Conservation (phyloP, 2,329 filamentous ascomycete genomes). For the Camillea tinctor region DNA sequence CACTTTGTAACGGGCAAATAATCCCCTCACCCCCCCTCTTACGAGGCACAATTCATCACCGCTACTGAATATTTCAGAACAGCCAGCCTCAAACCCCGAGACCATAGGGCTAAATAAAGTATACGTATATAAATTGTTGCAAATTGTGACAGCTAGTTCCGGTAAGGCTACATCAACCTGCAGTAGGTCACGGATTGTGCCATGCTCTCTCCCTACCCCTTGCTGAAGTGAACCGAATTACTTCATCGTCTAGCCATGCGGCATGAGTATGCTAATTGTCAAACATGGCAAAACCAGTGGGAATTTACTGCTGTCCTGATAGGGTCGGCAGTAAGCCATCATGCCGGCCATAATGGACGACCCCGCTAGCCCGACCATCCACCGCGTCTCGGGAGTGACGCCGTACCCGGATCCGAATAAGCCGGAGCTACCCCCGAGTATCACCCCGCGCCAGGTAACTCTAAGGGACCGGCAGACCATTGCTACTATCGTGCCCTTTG, state of each 20-base stretch:
- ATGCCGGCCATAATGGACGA: conserved; percentile 83
- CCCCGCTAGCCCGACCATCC: conserved; percentile 67
- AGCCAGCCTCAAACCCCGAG: background rate
- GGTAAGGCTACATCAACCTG: background rate
- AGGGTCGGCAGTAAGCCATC: conserved; percentile 23
- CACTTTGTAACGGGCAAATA: conserved; percentile 22
- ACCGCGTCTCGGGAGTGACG: conserved; percentile 63
- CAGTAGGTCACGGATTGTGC: background rate
- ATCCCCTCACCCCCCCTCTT: conserved; percentile 15
- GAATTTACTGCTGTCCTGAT: background rate
- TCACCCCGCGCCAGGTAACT: conserved; percentile 74
- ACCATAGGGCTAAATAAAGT: background rate
- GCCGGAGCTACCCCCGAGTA: conserved; percentile 64
- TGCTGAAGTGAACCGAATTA: background rate
- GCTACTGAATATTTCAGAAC: conserved; percentile 13
- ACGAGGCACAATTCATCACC: conserved; percentile 17
- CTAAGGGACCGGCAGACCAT: conserved; percentile 81
- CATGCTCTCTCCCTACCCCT: background rate
- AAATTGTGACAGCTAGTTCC: background rate
- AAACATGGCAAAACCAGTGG: background rate
- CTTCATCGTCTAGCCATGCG: background rate
- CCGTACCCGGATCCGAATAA: conserved; percentile 64
- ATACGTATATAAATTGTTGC: background rate
- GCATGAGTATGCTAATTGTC: conserved; percentile 1
- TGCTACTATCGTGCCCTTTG: conserved; percentile 81